Conservation (phyloP, 1,284 basidiomycete genomes). For the Bondarzewia mesenterica region DNA sequence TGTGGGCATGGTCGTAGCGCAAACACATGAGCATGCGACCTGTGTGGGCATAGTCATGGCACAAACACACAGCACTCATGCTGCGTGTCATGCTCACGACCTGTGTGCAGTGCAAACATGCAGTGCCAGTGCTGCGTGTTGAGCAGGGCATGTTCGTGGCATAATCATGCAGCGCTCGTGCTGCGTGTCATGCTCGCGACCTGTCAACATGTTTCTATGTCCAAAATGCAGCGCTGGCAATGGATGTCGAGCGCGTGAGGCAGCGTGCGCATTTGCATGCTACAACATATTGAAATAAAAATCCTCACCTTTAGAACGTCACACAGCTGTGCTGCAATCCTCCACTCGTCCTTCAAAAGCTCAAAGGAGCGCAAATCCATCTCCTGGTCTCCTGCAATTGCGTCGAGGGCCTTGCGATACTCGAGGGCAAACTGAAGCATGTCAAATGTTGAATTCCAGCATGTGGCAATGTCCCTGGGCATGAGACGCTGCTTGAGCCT, state of each 20-base stretch:
- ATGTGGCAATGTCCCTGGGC: slow-evolving; percentile 23
- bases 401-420: slow-evolving; percentile 15
- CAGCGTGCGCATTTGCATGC: not conserved
- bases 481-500: slow-evolving; percentile 14
- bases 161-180: not conserved
- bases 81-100: no score
- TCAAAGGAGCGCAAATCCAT: slow-evolving; percentile 13
- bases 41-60: no score
- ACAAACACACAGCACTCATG: no score
- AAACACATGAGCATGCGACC: no score
- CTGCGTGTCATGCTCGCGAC: not conserved
- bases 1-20: no score
- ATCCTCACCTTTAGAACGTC: slow-evolving; percentile 17
- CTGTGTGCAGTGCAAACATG: no score
- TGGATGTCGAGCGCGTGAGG: not conserved
- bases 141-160: no score
- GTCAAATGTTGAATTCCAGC: slow-evolving; percentile 28
- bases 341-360: slow-evolving; percentile 14
- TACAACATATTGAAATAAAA: not conserved
- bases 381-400: slow-evolving; percentile 5
- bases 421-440: slow-evolving; percentile 21
- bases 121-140: no score
- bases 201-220: not conserved
- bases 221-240: no score
- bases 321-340: slow-evolving; percentile 17